A percentile compares a stretch with the other conserved stretches of the same genome.
phyloP scores from a whole-genome alignment of 208 protist genomes.

The Leishmania lainsoni region DNA sequence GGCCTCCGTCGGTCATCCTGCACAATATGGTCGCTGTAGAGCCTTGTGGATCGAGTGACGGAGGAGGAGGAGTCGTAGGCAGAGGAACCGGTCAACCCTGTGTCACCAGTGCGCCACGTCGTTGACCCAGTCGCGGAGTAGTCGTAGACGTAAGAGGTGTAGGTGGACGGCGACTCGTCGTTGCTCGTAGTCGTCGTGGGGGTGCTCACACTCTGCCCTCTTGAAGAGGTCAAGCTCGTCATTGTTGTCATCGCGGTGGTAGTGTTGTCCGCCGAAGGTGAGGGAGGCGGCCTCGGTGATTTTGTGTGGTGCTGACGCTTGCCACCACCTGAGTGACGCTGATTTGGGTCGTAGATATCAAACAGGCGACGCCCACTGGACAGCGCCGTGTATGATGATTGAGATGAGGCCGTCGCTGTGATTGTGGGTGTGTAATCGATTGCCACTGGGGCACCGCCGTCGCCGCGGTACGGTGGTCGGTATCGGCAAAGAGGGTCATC shows the following conservation, averaged over 20 bases:
- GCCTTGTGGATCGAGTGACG: too few species aligned
- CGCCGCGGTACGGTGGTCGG: neutral
- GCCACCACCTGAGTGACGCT: neutral
- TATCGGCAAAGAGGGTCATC: slow-evolving; percentile 11
- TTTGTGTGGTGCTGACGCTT: neutral
- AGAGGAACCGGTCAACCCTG: neutral
- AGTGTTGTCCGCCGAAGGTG: neutral
- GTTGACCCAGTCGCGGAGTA: neutral
- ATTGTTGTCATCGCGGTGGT: neutral
- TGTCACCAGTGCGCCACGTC: neutral
- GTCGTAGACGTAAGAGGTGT: slow-evolving; percentile 6
- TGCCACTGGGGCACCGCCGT: neutral
- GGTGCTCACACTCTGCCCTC: neutral
- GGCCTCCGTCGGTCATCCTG: neutral
- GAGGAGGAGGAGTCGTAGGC: neutral
- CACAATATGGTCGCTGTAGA: neutral
- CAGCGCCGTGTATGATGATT: neutral
- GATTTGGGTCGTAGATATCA: slow-evolving; percentile 1
- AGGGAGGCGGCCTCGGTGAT: neutral
- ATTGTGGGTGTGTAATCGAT: neutral
- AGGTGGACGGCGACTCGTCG: slow-evolving; percentile 4
- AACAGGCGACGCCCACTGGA: neutral
- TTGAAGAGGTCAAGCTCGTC: neutral
- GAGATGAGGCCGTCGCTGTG: neutral
- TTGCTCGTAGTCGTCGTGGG: neutral